Conservation (phyloP, 1,139 yeast species). For the Suhomyces bolitotheri region DNA sequence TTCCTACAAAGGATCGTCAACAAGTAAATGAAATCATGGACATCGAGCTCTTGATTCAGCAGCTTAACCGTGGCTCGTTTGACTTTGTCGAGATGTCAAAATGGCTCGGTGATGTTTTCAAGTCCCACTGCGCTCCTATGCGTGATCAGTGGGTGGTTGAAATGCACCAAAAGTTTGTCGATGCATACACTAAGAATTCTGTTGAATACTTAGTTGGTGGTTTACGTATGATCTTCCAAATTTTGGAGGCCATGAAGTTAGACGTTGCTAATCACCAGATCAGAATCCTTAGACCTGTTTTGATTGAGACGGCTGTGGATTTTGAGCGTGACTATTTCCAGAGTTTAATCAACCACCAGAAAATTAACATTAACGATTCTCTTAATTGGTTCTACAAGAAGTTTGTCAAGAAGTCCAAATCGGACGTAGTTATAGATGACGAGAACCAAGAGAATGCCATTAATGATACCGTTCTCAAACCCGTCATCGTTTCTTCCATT, state of each 20-base stretch:
- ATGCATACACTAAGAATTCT: slow-evolving; percentile 56
- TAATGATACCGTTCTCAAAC: slow-evolving; percentile 28
- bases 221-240: slow-evolving; percentile 73
- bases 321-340: slow-evolving; percentile 86
- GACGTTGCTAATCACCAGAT: slow-evolving; percentile 96
- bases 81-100: slow-evolving; percentile 68
- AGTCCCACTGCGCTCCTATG: slow-evolving; percentile 93
- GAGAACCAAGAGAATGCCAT: slow-evolving; percentile 16
- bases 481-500: slow-evolving; percentile 48
- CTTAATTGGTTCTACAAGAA: slow-evolving; percentile 67
- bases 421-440: slow-evolving; percentile 13
- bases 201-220: slow-evolving; percentile 70
- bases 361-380: slow-evolving; percentile 65
- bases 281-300: slow-evolving; percentile 76
- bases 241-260: slow-evolving; percentile 92
- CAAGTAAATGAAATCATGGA: slow-evolving; percentile 76
- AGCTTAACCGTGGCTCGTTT: slow-evolving; percentile 64
- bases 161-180: slow-evolving; percentile 69
- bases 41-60: slow-evolving; percentile 74
- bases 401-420: slow-evolving; percentile 23
- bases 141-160: slow-evolving; percentile 87
- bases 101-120: slow-evolving; percentile 72
- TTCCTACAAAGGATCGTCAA: slow-evolving; percentile 76
- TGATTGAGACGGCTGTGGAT: slow-evolving; percentile 87
- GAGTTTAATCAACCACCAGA: slow-evolving; percentile 66